These are phyloP conservation scores for Boletellus ananas DNA, from an alignment of 768 basidiomycete genomes.

Conservation along the genomic window DNA sequence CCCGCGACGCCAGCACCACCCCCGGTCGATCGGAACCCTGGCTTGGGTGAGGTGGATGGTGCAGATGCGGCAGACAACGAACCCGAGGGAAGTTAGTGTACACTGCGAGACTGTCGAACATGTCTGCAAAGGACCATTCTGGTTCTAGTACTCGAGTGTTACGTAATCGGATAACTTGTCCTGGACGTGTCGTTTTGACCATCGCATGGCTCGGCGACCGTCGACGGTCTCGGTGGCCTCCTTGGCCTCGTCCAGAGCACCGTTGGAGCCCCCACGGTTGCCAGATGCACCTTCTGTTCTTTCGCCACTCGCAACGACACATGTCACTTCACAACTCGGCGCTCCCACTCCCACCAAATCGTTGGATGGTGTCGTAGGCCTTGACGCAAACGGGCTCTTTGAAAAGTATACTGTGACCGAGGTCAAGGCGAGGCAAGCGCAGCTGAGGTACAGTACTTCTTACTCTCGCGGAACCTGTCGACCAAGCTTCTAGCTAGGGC, in stretches of 20 bases:
- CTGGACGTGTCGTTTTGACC: constrained; percentile 1
- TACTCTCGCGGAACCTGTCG: neutral
- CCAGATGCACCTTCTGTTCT: constrained; percentile 2
- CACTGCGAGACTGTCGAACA: constrained; percentile 5
- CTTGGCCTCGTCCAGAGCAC: constrained; percentile 17
- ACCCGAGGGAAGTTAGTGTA: constrained; percentile 22
- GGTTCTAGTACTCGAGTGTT: constrained; percentile 5
- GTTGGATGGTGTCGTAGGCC: constrained; percentile 20
- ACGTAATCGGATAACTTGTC: constrained; percentile 16
- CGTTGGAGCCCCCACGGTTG: constrained; percentile 8
- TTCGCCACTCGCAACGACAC: constrained; percentile 8
- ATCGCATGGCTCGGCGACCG: constrained; percentile 38
- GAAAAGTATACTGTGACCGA: constrained; percentile 66
- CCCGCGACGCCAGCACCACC: constrained; percentile 30
- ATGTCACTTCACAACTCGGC: constrained; percentile 10
- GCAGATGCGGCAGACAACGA: constrained; percentile 18
- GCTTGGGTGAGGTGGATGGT: constrained; percentile 18
- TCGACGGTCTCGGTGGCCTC: constrained; percentile 33
- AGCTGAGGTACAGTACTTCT: constrained; percentile 50
- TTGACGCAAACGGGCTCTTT: constrained; percentile 75
- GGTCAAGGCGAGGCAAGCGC: constrained; percentile 63
- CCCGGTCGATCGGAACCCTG: constrained; percentile 29
- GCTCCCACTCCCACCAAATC: constrained; percentile 11
- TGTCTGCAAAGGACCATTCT: constrained; percentile 3
- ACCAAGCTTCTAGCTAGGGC: constrained; percentile 38